Conservation (phyloP, 192 early-diverging fungal species). For the Umbelopsis ramanniana region DNA sequence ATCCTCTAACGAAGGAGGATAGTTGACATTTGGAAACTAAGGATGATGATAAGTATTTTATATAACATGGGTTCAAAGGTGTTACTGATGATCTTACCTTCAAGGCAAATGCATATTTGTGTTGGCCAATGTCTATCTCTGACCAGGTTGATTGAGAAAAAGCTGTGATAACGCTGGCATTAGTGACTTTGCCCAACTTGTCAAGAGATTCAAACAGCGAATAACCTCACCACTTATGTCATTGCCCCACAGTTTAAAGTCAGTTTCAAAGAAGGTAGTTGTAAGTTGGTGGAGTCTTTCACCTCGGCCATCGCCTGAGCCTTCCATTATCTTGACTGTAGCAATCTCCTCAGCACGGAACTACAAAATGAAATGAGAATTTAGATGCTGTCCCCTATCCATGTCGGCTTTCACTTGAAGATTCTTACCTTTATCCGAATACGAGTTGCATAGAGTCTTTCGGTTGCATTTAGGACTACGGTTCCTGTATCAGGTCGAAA, state of each 20-base stretch:
- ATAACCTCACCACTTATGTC: conserved; percentile 31
- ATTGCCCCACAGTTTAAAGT: conserved; percentile 38
- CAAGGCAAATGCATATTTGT: conserved; percentile 43
- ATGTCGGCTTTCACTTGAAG: neutral
- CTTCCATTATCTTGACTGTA: conserved; percentile 39
- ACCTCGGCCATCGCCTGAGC: conserved; percentile 25
- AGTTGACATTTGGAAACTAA: conserved; percentile 47
- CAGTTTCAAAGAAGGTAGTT: conserved; percentile 37
- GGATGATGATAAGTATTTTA: neutral
- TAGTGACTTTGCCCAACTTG: neutral
- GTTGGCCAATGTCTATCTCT: conserved; percentile 35
- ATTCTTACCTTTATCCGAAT: conserved; percentile 41
- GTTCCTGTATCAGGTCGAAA: conserved; percentile 25
- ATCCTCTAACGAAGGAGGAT: conserved; percentile 46
- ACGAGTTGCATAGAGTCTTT: conserved; percentile 37
- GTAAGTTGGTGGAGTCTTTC: conserved; percentile 41
- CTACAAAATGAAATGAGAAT: conserved; percentile 9
- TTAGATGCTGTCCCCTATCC: too few relatives aligned
- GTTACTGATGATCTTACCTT: conserved; percentile 33
- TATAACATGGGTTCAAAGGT: neutral
- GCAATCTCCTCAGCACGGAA: conserved; percentile 44
- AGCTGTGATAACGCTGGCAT: conserved; percentile 18
- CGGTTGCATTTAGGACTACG: conserved; percentile 32
- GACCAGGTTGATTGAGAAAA: conserved; percentile 36
- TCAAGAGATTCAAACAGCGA: neutral